Evolutionary conservation across 371 early-diverging fungal genomes (phyloP).

Genomic region (Parasitella parasitica): DNA sequence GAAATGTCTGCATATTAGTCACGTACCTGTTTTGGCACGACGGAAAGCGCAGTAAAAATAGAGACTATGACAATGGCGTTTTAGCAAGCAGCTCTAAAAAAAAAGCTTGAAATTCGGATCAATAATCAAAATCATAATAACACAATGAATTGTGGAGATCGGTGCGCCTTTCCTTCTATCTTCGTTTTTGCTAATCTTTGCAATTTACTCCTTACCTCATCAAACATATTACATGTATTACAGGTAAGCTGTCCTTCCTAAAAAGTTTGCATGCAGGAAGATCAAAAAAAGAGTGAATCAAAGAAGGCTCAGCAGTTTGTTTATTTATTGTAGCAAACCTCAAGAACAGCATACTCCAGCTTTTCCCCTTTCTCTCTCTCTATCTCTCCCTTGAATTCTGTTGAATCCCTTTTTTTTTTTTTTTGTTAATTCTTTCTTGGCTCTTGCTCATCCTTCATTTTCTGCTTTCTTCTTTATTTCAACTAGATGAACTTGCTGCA

Average conservation of each 20-base stretch:
- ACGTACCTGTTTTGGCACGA: too few species aligned
- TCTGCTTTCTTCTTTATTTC: neutral
- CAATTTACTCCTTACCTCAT: neutral
- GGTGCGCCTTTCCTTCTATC: neutral
- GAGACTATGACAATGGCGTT: neutral
- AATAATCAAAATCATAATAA: too few species aligned
- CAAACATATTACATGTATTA: neutral
- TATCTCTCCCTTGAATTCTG: neutral
- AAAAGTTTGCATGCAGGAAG: neutral
- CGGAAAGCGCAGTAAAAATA: too few species aligned
- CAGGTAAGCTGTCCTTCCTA: neutral
- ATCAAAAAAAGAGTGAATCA: neutral
- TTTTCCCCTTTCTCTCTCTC: neutral
- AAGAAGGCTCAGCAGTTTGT: conserved; percentile 8
- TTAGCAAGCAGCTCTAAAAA: too few species aligned
- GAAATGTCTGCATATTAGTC: too few species aligned
- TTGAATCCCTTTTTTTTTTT: neutral
- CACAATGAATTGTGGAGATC: neutral
- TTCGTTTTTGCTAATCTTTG: neutral
- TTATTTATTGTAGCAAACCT: neutral
- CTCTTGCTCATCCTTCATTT: neutral
- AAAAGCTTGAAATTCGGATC: neutral
- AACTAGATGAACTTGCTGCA: neutral
- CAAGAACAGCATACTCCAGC: neutral
- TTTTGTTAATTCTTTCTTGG: neutral